Percentiles rank a stretch among this genome's conserved stretches.
Conservation (phyloP, 2,329 filamentous ascomycete genomes). For the Metarhizium guizhouense region DNA sequence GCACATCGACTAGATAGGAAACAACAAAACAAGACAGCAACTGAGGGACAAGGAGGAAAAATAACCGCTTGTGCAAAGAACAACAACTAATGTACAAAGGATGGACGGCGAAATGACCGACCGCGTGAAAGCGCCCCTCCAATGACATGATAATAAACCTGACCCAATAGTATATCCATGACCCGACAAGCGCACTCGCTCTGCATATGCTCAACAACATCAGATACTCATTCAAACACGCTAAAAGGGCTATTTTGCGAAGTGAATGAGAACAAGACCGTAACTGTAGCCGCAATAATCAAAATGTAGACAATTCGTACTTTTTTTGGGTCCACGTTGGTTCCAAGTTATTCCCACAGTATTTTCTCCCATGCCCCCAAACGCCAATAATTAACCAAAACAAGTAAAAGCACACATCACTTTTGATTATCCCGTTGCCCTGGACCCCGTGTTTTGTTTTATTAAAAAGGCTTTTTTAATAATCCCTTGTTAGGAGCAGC, state of each 20-base stretch:
- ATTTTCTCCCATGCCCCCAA: neutral
- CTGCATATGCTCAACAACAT: neutral
- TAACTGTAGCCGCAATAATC: neutral
- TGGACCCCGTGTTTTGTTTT: neutral
- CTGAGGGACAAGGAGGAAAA: too few species aligned
- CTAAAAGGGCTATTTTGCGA: neutral
- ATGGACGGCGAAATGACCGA: too few species aligned
- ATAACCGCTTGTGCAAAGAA: too few species aligned
- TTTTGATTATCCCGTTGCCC: neutral
- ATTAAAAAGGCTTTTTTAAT: neutral
- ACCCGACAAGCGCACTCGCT: neutral
- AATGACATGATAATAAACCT: neutral
- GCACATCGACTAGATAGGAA: neutral
- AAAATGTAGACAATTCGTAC: neutral
- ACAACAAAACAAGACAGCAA: neutral
- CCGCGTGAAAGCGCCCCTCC: too few species aligned
- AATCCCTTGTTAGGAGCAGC: neutral
- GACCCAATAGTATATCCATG: neutral
- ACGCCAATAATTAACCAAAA: neutral
- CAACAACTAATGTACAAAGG: too few species aligned
- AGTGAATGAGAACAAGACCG: neutral
- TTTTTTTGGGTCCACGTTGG: neutral
- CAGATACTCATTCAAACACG: neutral
- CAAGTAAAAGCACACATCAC: neutral
- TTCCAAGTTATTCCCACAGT: neutral